Evolutionary conservation across 2,329 filamentous ascomycete genomes (phyloP).

Genomic region (Fusarium globosum): DNA sequence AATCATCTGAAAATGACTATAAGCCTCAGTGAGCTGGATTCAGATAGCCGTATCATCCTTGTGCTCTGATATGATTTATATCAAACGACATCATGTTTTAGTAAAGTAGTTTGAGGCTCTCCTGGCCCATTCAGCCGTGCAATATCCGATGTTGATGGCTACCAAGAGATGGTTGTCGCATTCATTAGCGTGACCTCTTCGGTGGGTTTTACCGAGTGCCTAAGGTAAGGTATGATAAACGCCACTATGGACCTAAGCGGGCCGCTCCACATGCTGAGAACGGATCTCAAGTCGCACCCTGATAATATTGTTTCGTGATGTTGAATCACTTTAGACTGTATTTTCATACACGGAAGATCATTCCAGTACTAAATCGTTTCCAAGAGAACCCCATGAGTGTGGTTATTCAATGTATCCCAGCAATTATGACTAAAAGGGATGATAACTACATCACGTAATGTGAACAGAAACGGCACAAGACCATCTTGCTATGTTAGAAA

Average conservation of each 20-base stretch:
- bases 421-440: not conserved
- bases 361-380: not conserved
- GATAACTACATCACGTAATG: not conserved
- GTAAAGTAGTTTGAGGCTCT: conserved; percentile 8
- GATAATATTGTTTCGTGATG: conserved; percentile 11
- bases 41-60: not conserved
- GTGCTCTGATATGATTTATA: not conserved
- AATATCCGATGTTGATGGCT: conserved; percentile 12
- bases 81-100: not conserved
- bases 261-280: conserved; percentile 35
- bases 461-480: conserved; percentile 8
- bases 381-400: no score
- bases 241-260: conserved; percentile 30
- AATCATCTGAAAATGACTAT: not conserved
- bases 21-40: not conserved
- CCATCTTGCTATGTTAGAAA: not conserved
- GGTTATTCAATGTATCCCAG: not conserved
- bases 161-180: not conserved
- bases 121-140: not conserved
- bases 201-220: conserved; percentile 13
- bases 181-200: conserved; percentile 19
- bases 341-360: not conserved
- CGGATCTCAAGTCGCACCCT: conserved; percentile 26
- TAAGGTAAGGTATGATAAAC: not conserved
- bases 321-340: not conserved